A percentile compares a stretch with the other conserved stretches of the same genome.
Conservation (phyloP, 1,139 yeast genomes). For the Nakaseomyces kungkrabaensis region DNA sequence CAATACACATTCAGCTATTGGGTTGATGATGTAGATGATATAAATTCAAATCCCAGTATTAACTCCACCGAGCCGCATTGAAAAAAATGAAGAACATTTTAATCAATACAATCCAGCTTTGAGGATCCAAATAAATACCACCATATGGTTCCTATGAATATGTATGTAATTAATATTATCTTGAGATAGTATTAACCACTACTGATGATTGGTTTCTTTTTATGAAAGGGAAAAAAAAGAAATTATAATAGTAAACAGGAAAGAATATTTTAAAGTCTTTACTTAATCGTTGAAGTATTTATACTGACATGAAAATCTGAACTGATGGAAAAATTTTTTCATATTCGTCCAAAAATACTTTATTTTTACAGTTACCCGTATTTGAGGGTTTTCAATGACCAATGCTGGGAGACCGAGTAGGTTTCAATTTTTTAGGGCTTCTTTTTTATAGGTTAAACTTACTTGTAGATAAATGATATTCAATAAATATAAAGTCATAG, state of each 20-base stretch:
- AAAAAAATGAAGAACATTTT: neutral
- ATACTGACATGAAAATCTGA: neutral
- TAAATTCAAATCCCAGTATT: slow-evolving; percentile 28
- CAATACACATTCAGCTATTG: slow-evolving; percentile 32
- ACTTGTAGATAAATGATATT: too few species aligned
- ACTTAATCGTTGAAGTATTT: neutral
- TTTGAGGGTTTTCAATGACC: neutral
- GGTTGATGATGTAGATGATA: slow-evolving; percentile 17
- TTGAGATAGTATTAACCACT: slow-evolving; percentile 35
- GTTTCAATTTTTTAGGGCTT: too few species aligned
- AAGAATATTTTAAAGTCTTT: neutral
- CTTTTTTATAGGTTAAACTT: too few species aligned
- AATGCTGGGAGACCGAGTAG: too few species aligned
- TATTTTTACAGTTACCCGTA: neutral
- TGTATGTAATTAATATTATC: slow-evolving; percentile 33
- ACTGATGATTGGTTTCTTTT: slow-evolving; percentile 30
- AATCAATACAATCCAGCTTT: slow-evolving; percentile 4
- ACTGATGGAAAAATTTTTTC: neutral
- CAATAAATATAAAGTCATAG: too few species aligned
- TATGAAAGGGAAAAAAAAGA: slow-evolving; percentile 6
- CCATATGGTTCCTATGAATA: slow-evolving; percentile 43
- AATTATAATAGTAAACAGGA: neutral
- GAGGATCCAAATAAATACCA: slow-evolving; percentile 25
- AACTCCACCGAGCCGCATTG: slow-evolving; percentile 14
- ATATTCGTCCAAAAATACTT: neutral